Evolutionary conservation across 2,329 filamentous ascomycete genomes (phyloP).

Genomic region (Xylaria sp.): DNA sequence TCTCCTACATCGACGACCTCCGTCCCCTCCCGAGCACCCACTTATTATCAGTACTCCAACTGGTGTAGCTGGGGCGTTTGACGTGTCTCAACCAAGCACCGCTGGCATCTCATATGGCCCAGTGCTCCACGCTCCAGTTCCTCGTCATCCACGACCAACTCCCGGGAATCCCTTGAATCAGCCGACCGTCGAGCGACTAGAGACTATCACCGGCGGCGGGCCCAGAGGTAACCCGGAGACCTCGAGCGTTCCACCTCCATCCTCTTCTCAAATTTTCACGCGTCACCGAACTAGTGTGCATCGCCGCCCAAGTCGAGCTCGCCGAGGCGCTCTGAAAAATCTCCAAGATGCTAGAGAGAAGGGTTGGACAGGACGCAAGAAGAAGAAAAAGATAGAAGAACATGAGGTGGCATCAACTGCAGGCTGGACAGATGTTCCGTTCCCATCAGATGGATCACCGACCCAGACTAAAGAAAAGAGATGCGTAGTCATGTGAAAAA

Average conservation of each 20-base stretch:
- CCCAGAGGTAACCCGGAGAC: conserved; percentile 27
- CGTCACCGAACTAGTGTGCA: conserved; percentile 57
- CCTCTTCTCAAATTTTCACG: conserved; percentile 51
- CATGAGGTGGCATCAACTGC: conserved; percentile 55
- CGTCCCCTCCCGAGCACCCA: conserved; percentile 59
- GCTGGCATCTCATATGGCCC: conserved; percentile 52
- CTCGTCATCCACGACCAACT: conserved; percentile 58
- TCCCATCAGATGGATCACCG: conserved; percentile 43
- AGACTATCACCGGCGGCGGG: conserved; percentile 61
- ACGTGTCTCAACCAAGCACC: conserved; percentile 54
- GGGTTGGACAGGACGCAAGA: conserved; percentile 62
- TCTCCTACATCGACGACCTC: conserved; percentile 41
- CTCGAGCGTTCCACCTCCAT: not conserved
- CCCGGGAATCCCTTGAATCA: conserved; percentile 52
- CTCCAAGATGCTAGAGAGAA: conserved; percentile 68
- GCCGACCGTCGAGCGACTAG: conserved; percentile 63
- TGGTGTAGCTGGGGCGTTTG: conserved; percentile 64
- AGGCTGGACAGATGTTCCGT: conserved; percentile 65
- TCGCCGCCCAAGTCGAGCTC: conserved; percentile 64
- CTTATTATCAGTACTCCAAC: conserved; percentile 70
- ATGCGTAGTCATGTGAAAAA: conserved; percentile 64
- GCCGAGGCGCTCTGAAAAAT: conserved; percentile 70
- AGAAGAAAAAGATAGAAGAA: conserved; percentile 50
- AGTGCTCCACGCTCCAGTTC: conserved; percentile 63
- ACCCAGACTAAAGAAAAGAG: conserved; percentile 56